Base-by-base conservation (phyloP, 192 early-diverging fungal species). In the Glomus cerebriforme region DNA sequence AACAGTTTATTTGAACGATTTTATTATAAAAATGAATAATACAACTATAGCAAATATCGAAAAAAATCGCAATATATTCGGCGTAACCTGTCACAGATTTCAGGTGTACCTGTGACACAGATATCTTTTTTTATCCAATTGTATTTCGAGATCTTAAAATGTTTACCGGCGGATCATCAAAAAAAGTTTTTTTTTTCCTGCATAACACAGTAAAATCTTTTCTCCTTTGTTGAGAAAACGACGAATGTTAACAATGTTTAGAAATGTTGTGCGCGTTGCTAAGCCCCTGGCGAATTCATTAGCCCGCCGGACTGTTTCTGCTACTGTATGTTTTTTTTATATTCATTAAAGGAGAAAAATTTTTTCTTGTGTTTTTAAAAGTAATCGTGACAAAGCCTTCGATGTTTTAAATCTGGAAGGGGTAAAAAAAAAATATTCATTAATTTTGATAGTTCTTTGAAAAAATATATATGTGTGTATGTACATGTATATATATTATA, bases 251-350 rank as follows among this genome's bases (percentile, higher is more conserved):
- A 67, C 32, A 37, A 74, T 76, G 74, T 45, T 76, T 17, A 76
- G 60, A 59, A 65, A 76, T 64, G 62, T 22, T 64, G 62, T 26
- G 35, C 74, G 74, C 26, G 74, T 32, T 76, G 15, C 62, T 27
- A 64, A 24, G 32, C 74, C 74, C 19, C 26, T 76, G 32, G 34
- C 35, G n/a, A 29, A 60, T 19, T 2, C 74, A 45, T 6, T 76
- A 65, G 60, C 24, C 22, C 74, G 74, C 0, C 59, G 74, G 39
- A 13, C 60, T 45, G 26, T 60, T 3, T 62, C 74, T 60, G 27
- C 26, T 43, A 43, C 39, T 65, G 37, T 76, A 63, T 45, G 74
- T 45, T 59, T 60, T n/a, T 68, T 39, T 43, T 39, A 34, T 29
- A 37, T 31, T n/a, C 9, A 35, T 39, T 39, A 39, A 37, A 39